Percentiles rank a stretch among this genome's conserved stretches.
phyloP scores from a whole-genome alignment of 345 rosid species.

The Aquilaria sinensis region DNA sequence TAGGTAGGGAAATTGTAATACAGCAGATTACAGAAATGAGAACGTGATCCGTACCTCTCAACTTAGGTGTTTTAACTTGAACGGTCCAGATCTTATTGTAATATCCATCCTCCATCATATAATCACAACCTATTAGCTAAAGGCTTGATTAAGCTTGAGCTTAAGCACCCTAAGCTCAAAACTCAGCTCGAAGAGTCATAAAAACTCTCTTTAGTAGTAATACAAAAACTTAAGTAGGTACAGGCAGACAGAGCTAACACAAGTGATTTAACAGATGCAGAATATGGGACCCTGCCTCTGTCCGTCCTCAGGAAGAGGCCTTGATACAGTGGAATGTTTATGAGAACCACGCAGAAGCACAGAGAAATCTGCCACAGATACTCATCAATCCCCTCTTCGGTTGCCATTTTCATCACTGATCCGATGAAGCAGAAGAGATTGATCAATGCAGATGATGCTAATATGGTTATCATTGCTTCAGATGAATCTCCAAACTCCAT shows the following conservation, averaged over 20 bases:
- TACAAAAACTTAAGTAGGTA: no score
- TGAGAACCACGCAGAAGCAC: slow-evolving; percentile 18
- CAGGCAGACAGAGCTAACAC: not conserved
- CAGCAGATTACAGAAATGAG: no score
- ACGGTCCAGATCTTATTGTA: no score
- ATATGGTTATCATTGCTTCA: slow-evolving; percentile 21
- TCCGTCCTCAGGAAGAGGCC: slow-evolving; percentile 28
- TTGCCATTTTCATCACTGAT: not conserved
- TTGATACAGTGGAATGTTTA: slow-evolving; percentile 22
- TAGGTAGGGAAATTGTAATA: no score
- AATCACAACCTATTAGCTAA: no score
- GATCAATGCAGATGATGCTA: slow-evolving; percentile 35
- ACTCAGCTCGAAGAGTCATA: no score
- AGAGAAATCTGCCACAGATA: slow-evolving; percentile 13
- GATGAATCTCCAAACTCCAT: slow-evolving; percentile 38
- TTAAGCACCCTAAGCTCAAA: no score
- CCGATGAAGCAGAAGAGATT: slow-evolving; percentile 28
- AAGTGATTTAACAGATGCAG: not conserved
- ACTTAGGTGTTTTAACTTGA: no score
- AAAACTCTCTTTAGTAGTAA: no score
- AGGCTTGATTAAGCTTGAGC: no score
- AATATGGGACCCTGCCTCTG: slow-evolving; percentile 10
- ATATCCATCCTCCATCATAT: no score
- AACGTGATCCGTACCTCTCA: no score
- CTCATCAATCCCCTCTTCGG: not conserved